Percentiles rank a stretch among this genome's conserved stretches.
Evolutionary conservation across 495 filamentous ascomycete species (phyloP).

Genomic region (Penicillium salamii): DNA sequence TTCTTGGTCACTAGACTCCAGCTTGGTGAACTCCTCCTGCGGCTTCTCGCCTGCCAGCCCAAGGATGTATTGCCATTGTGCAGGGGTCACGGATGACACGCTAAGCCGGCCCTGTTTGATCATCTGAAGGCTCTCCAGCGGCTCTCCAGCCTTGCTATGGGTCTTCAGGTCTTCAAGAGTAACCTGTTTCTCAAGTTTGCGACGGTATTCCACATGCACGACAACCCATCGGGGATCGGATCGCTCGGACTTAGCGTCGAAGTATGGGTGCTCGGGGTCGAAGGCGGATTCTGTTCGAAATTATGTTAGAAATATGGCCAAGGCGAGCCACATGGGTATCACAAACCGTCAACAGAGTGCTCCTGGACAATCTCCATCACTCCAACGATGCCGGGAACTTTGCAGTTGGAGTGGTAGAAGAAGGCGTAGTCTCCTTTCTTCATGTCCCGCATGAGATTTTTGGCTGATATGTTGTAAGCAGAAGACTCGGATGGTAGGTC

Average conservation of each 20-base stretch:
- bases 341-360: conserved; percentile 72
- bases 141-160: conserved; percentile 51
- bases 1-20: no score
- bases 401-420: conserved; percentile 97
- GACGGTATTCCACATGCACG: conserved; percentile 81
- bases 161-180: conserved; percentile 71
- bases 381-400: conserved; percentile 86
- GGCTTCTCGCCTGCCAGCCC: conserved; percentile 34
- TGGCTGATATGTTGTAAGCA: conserved; percentile 50
- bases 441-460: conserved; percentile 86
- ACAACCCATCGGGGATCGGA: conserved; percentile 85
- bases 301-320: conserved; percentile 5
- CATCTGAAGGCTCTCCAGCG: conserved; percentile 79
- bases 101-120: conserved; percentile 77
- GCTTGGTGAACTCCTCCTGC: conserved; percentile 11
- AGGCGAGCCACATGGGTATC: background rate
- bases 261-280: conserved; percentile 74
- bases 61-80: conserved; percentile 81
- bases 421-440: conserved; percentile 88
- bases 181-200: conserved; percentile 73
- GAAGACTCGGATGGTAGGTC: conserved; percentile 5
- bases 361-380: conserved; percentile 89
- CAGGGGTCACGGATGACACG: conserved; percentile 69
- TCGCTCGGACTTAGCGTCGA: conserved; percentile 69
- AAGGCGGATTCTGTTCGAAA: conserved; percentile 67